phyloP scores from a whole-genome alignment of 768 basidiomycete genomes.

The Boletus pseudopeckii region DNA sequence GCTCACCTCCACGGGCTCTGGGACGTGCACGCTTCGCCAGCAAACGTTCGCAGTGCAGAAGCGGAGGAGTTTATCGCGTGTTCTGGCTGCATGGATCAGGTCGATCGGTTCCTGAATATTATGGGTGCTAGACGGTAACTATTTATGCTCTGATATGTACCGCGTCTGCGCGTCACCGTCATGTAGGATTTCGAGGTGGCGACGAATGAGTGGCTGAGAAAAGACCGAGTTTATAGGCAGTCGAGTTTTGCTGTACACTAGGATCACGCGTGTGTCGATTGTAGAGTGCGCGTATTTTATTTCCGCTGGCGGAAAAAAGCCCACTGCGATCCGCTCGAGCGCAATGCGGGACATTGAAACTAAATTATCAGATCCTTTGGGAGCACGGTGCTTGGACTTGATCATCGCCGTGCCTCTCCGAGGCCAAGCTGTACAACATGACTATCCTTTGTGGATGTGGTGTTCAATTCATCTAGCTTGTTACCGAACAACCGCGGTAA shows the following conservation, averaged over 20 bases:
- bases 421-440: no score
- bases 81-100: slow-evolving; percentile 22
- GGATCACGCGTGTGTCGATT: neutral
- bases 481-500: no score
- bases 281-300: neutral
- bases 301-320: neutral
- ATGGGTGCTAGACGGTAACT: neutral
- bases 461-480: no score
- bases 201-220: neutral
- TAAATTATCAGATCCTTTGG: no score
- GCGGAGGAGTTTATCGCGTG: slow-evolving; percentile 12
- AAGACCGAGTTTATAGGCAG: neutral
- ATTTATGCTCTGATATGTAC: neutral
- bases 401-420: no score
- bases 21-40: slow-evolving; percentile 18
- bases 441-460: no score
- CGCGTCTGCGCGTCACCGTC: no score
- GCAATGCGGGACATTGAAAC: neutral
- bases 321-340: neutral
- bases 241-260: neutral
- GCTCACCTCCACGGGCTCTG: slow-evolving; percentile 1
- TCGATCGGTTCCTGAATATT: slow-evolving; percentile 13
- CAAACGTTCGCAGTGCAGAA: slow-evolving; percentile 18
- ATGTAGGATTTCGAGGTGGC: no score
- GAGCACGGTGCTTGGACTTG: neutral